Evolutionary conservation across 148 eudicot genomes (phyloP).

Genomic region (Persicaria maculosa): DNA sequence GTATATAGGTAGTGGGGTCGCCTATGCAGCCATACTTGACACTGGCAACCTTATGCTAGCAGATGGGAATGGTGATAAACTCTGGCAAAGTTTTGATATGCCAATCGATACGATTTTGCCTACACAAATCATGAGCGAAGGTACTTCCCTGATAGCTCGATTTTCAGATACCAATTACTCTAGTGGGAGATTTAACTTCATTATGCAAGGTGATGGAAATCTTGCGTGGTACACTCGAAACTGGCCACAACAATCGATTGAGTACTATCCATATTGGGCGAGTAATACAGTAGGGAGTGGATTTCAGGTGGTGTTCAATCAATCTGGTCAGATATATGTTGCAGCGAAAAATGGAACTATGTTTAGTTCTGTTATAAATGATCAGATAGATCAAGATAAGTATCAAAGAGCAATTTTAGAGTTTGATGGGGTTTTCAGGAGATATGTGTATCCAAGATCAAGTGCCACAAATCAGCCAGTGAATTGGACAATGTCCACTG

Average conservation of each 20-base stretch:
- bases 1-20: too few relatives aligned
- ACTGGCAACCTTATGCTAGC: too few relatives aligned
- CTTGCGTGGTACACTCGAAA: constrained; percentile 12
- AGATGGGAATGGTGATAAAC: too few relatives aligned
- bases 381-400: neutral
- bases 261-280: neutral
- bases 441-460: too few relatives aligned
- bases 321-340: neutral
- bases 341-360: neutral
- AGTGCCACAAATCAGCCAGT: too few relatives aligned
- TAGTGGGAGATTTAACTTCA: constrained; percentile 16
- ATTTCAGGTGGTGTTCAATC: neutral
- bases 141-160: neutral
- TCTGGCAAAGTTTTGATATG: too few relatives aligned
- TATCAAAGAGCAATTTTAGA: too few relatives aligned
- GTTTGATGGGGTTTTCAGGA: too few relatives aligned
- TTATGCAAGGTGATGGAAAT: constrained; percentile 15
- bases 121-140: constrained; percentile 9
- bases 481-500: too few relatives aligned
- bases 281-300: neutral
- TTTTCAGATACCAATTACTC: neutral
- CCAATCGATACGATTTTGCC: neutral
- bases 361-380: neutral
- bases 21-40: too few relatives aligned
- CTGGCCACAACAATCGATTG: neutral